Conservation (phyloP, 306 rosid species). For the Acmispon strigosus region DNA sequence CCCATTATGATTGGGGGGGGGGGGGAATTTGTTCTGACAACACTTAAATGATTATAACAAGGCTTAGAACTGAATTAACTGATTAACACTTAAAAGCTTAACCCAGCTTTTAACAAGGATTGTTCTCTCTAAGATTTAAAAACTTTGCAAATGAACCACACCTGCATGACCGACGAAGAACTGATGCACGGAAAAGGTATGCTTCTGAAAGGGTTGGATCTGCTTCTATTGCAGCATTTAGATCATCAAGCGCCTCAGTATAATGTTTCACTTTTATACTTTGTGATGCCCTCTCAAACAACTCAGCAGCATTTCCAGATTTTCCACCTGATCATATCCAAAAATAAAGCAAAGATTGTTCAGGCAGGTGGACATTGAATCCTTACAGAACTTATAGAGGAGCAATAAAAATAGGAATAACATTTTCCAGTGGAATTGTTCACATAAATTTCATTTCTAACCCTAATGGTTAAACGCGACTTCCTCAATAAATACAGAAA, state of each 20-base stretch:
- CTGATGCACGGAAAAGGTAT: slow-evolving; percentile 67
- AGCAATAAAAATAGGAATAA: background rate
- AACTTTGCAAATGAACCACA: slow-evolving; percentile 18
- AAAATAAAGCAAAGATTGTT: slow-evolving; percentile 15
- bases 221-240: slow-evolving; percentile 89
- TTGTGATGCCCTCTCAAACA: slow-evolving; percentile 70
- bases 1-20: background rate
- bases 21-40: background rate
- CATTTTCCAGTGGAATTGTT: background rate
- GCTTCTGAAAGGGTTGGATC: slow-evolving; percentile 92
- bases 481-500: background rate
- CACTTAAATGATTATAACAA: too few species aligned
- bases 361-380: slow-evolving; percentile 9
- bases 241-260: slow-evolving; percentile 89
- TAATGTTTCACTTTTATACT: slow-evolving; percentile 77
- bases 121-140: background rate
- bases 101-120: background rate
- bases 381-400: slow-evolving; percentile 3
- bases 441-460: background rate
- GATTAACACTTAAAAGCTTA: slow-evolving; percentile 2
- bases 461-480: background rate
- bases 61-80: background rate
- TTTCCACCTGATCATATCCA: slow-evolving; percentile 45
- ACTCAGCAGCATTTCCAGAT: slow-evolving; percentile 70
- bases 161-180: slow-evolving; percentile 97